Conservation (phyloP, 805 yeast species). For the Zygosaccharomyces siamensis region DNA sequence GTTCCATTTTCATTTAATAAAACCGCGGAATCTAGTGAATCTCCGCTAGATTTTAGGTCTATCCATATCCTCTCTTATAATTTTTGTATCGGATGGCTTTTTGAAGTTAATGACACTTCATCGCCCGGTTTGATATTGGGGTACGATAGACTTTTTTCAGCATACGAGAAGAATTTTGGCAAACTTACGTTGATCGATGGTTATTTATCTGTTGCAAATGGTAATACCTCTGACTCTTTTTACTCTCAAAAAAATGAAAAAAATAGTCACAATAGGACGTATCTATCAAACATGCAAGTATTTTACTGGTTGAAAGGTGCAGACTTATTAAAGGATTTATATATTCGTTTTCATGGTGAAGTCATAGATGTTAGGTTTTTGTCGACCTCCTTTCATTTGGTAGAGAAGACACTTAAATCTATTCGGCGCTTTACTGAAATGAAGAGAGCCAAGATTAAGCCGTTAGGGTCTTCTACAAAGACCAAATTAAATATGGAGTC, state of each 20-base stretch:
- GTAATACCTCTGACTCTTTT: slow-evolving; percentile 46
- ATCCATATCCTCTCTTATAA: slow-evolving; percentile 58
- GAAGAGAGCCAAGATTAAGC: slow-evolving; percentile 17
- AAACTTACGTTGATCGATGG: slow-evolving; percentile 65
- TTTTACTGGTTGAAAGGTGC: slow-evolving; percentile 28
- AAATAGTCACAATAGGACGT: slow-evolving; percentile 54
- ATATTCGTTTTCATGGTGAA: slow-evolving; percentile 58
- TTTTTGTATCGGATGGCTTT: slow-evolving; percentile 75
- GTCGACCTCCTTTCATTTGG: slow-evolving; percentile 48
- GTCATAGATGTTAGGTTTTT: slow-evolving; percentile 60
- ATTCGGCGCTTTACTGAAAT: slow-evolving; percentile 40
- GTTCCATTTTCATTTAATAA: slow-evolving; percentile 1
- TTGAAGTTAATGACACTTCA: slow-evolving; percentile 39
- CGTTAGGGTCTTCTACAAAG: slow-evolving; percentile 4
- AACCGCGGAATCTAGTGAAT: slow-evolving; percentile 10
- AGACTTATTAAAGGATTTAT: slow-evolving; percentile 41
- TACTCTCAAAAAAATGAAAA: slow-evolving; percentile 45
- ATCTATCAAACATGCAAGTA: slow-evolving; percentile 63
- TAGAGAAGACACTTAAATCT: slow-evolving; percentile 51
- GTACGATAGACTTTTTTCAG: slow-evolving; percentile 65
- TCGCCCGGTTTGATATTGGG: slow-evolving; percentile 78
- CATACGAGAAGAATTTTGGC: slow-evolving; percentile 57
- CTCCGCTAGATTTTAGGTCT: slow-evolving; percentile 39
- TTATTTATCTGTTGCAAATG: slow-evolving; percentile 67
- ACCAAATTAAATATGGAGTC: slow-evolving; percentile 7